Evolutionary conservation across 1,139 yeast genomes (phyloP), one percentile per base, ranked within the genome.

Genomic region (Hansenula lynferdii): DNA sequence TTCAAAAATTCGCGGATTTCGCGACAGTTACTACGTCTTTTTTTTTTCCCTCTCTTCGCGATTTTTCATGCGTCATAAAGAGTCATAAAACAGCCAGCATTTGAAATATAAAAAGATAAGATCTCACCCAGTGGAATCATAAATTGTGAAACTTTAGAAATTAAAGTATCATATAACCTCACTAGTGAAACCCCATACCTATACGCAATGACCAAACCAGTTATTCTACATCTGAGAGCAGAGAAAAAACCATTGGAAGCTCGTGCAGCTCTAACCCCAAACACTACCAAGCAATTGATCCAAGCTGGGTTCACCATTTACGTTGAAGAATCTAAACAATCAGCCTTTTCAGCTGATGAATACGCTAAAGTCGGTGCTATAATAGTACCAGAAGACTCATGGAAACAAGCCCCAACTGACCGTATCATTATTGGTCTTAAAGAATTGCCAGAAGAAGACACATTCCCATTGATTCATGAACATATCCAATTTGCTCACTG

Each of bases 401-500:
- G 98, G 99, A 77, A 75, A 51, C 58, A 68, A 38, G 97, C 98
- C 32, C 97, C 98, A 46, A 72, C 72, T 51, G 95, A 90, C 51
- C 77, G 97, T 60, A 78, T 90, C 45, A 85, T 94, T 50, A 72
- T 85, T 54, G 99, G 98, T 2, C 78, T 94, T 66, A 92, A 92
- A 69, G 98, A 92, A 65, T 74, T 92, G 60, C 97, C 96, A 28
- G 97, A 90, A 66, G 67, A 69, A 40, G 97, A 90, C 53, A 70
- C 80, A 26, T 92, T 90, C 76, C 98, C 98, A 27, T 74, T 92
- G 48, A 75, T 84, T 38, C 97, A 94, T 61, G 95, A 90, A 62
- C 98, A 94, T 65, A 86, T 92, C 48, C 97, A 90, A 67, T 92
- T 92, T 68, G 98, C 98, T 36, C 99, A 92, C 66, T 94, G 98